These are phyloP conservation scores for Aspergillus campestris DNA, from an alignment of 495 filamentous ascomycete species.

Conservation along the genomic window DNA sequence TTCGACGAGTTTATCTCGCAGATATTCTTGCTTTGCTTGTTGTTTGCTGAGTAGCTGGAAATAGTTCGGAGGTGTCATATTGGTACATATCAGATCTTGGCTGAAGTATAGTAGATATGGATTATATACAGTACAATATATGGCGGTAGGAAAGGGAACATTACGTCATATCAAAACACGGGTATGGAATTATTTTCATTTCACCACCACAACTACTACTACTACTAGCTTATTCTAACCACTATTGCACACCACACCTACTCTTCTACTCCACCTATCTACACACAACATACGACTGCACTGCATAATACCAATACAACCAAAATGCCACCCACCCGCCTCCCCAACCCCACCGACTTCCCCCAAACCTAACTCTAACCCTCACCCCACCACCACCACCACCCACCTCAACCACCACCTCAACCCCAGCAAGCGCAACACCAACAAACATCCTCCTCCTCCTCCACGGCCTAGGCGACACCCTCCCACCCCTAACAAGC, in stretches of 20 bases:
- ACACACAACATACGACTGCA: background rate
- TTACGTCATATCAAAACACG: too few species aligned
- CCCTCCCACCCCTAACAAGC: constrained; percentile 54
- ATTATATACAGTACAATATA: too few species aligned
- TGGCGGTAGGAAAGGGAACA: too few species aligned
- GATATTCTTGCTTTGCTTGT: too few species aligned
- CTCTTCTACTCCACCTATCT: background rate
- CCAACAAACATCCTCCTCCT: constrained; percentile 73
- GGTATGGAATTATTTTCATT: too few species aligned
- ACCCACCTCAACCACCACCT: constrained; percentile 18
- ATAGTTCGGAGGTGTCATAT: too few species aligned
- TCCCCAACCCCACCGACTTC: constrained; percentile 42
- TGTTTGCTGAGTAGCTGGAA: too few species aligned
- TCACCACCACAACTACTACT: too few species aligned
- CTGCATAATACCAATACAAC: background rate
- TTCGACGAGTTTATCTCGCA: too few species aligned
- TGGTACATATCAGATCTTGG: too few species aligned
- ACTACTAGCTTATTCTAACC: too few species aligned
- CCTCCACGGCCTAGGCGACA: constrained; percentile 87
- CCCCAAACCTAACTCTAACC: constrained; percentile 36
- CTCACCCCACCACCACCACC: constrained; percentile 35
- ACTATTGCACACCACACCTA: background rate
- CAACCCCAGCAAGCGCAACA: constrained; percentile 7
- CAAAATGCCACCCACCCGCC: constrained; percentile 30
- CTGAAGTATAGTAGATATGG: too few species aligned